Percentiles rank a stretch among this genome's conserved stretches.
Evolutionary conservation across 257 asterid species (phyloP).

Genomic region (Lithospermum erythrorhizon): DNA sequence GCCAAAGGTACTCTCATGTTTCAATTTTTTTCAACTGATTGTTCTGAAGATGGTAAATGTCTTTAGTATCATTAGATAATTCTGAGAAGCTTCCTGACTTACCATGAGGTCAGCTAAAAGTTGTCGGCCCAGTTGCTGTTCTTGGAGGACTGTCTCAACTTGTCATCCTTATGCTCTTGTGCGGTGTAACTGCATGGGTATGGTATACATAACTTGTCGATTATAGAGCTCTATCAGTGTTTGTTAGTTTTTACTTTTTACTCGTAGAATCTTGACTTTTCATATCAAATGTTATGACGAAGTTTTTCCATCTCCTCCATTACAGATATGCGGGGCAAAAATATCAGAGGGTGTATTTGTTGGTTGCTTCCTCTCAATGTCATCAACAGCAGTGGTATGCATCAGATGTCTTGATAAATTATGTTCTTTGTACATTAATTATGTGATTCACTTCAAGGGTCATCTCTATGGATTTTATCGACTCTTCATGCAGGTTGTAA

Average conservation of each 20-base stretch:
- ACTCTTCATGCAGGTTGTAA: conserved; percentile 50
- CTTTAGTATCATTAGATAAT: conserved; percentile 4
- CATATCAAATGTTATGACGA: conserved; percentile 7
- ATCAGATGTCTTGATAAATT: neutral
- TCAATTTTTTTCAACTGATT: neutral
- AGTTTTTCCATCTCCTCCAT: conserved; percentile 12
- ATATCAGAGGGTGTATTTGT: conserved; percentile 86
- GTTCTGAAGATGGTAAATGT: neutral
- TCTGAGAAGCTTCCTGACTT: conserved; percentile 17
- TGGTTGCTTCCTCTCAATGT: conserved; percentile 94
- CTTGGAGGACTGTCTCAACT: conserved; percentile 89
- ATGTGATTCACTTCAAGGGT: conserved; percentile 4
- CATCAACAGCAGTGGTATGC: conserved; percentile 88
- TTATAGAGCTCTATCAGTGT: neutral
- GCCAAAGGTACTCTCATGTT: conserved; percentile 42
- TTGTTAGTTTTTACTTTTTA: neutral
- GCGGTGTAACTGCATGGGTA: conserved; percentile 72
- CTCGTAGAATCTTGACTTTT: conserved; percentile 6
- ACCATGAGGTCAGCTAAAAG: conserved; percentile 59
- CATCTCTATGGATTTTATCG: conserved; percentile 2
- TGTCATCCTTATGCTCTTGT: conserved; percentile 50
- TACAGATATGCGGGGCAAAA: conserved; percentile 83
- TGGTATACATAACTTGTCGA: conserved; percentile 9
- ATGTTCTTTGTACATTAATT: conserved; percentile 7
- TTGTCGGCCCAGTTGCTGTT: conserved; percentile 93